Evolutionary conservation across 257 asterid species (phyloP).

Genomic region (Lantana camara): DNA sequence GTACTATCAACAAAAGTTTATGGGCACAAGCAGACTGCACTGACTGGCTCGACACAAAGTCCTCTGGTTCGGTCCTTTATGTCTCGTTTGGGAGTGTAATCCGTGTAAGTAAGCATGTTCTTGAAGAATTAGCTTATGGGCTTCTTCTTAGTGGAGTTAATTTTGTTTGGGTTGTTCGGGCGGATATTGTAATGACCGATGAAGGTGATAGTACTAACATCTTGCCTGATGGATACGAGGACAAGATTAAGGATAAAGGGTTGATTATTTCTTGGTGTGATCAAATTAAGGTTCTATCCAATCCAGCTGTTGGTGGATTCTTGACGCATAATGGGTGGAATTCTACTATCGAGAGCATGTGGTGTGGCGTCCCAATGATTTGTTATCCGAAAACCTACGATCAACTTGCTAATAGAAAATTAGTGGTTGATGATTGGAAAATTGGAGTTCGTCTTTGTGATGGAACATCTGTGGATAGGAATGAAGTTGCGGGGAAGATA

Average conservation of each 20-base stretch:
- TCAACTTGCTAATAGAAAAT: slow-evolving; percentile 36
- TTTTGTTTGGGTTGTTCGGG: slow-evolving; percentile 58
- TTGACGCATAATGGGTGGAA: slow-evolving; percentile 61
- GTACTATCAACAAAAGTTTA: slow-evolving; percentile 30
- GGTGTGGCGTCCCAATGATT: slow-evolving; percentile 52
- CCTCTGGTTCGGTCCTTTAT: slow-evolving; percentile 45
- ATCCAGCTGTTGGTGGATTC: slow-evolving; percentile 48
- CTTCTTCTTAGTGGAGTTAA: slow-evolving; percentile 41
- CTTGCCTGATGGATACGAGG: slow-evolving; percentile 40
- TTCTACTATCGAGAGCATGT: slow-evolving; percentile 49
- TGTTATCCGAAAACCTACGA: slow-evolving; percentile 37
- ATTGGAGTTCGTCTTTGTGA: slow-evolving; percentile 35
- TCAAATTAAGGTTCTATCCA: slow-evolving; percentile 42
- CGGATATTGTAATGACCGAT: slow-evolving; percentile 36
- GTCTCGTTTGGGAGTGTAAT: slow-evolving; percentile 50
- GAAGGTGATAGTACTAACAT: slow-evolving; percentile 24
- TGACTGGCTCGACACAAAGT: slow-evolving; percentile 39
- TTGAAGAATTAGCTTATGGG: slow-evolving; percentile 48
- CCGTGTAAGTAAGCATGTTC: slow-evolving; percentile 22
- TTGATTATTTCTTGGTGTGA: slow-evolving; percentile 57
- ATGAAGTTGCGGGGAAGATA: slow-evolving; percentile 39
- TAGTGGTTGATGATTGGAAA: slow-evolving; percentile 46
- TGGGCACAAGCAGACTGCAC: slow-evolving; percentile 43
- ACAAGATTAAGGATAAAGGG: slow-evolving; percentile 30
- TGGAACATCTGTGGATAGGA: slow-evolving; percentile 19